phyloP scores from a whole-genome alignment of 441 rosid species.

The Erodium chrysanthum region DNA sequence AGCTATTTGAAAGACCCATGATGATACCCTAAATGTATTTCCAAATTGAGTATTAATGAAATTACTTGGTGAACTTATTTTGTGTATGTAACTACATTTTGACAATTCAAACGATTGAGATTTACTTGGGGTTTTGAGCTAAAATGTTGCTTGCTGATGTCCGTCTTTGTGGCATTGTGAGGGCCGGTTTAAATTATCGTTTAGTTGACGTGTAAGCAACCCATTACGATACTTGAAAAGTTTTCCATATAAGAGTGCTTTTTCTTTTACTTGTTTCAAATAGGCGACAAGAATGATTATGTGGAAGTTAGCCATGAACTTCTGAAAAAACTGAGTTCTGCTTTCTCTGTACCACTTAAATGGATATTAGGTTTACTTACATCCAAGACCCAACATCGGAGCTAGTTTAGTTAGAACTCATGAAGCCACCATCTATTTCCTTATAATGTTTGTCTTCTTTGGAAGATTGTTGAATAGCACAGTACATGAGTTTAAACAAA shows the following conservation, averaged over 20 bases:
- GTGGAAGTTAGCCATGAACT: no score
- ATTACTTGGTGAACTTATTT: background rate
- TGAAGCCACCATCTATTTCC: background rate
- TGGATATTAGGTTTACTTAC: no score
- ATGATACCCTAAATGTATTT: background rate
- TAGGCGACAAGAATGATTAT: no score
- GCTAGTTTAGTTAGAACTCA: no score
- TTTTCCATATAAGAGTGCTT: no score
- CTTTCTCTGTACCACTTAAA: no score
- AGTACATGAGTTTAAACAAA: no score
- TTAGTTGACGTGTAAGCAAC: background rate
- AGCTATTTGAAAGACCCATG: background rate
- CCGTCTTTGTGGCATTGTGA: background rate
- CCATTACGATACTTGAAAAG: no score
- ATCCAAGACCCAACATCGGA: no score
- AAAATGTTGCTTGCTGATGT: background rate
- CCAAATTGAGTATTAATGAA: background rate
- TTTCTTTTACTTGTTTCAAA: background rate
- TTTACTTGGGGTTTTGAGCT: background rate
- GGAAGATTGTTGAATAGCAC: no score
- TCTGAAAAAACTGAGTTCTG: no score
- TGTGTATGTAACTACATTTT: background rate
- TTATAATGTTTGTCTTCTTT: background rate
- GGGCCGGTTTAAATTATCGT: background rate
- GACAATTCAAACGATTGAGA: background rate